Conservation (phyloP, 345 rosid species). For the Turritis glabra region DNA sequence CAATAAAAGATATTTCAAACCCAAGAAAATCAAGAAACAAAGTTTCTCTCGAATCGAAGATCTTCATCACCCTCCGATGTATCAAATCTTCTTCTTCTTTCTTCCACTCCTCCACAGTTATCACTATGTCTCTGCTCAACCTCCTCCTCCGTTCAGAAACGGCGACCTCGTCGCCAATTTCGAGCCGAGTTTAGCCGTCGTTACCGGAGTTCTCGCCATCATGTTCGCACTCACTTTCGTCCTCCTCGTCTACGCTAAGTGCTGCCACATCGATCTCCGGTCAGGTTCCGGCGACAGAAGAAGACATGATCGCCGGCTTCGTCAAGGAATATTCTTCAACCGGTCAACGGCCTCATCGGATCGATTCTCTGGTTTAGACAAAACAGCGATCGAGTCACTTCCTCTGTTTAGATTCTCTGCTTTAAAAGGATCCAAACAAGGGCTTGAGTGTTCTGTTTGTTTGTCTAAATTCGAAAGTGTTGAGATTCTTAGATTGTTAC, state of each 20-base stretch:
- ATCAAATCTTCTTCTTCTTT: slow-evolving; percentile 28
- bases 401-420: slow-evolving; percentile 88
- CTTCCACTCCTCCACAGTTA: slow-evolving; percentile 5
- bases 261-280: slow-evolving; percentile 52
- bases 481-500: slow-evolving; percentile 74
- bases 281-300: slow-evolving; percentile 28
- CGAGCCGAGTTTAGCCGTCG: slow-evolving; percentile 84
- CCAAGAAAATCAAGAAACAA: slow-evolving; percentile 14
- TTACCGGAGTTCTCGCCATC: slow-evolving; percentile 65
- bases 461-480: slow-evolving; percentile 76
- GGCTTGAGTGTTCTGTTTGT: slow-evolving; percentile 89
- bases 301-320: slow-evolving; percentile 13
- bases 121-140: slow-evolving; percentile 40
- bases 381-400: slow-evolving; percentile 70
- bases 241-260: slow-evolving; percentile 68
- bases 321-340: slow-evolving; percentile 35
- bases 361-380: slow-evolving; percentile 77
- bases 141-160: slow-evolving; percentile 35
- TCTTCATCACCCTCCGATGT: slow-evolving; percentile 21
- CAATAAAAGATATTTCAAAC: not conserved
- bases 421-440: slow-evolving; percentile 69
- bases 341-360: slow-evolving; percentile 40
- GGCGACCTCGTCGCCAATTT: slow-evolving; percentile 46
- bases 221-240: slow-evolving; percentile 68
- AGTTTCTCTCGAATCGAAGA: not conserved